Evolutionary conservation across 768 basidiomycete species (phyloP), one percentile per base, ranked within the genome.

Genomic region (Omphalotus guepiniiformis): DNA sequence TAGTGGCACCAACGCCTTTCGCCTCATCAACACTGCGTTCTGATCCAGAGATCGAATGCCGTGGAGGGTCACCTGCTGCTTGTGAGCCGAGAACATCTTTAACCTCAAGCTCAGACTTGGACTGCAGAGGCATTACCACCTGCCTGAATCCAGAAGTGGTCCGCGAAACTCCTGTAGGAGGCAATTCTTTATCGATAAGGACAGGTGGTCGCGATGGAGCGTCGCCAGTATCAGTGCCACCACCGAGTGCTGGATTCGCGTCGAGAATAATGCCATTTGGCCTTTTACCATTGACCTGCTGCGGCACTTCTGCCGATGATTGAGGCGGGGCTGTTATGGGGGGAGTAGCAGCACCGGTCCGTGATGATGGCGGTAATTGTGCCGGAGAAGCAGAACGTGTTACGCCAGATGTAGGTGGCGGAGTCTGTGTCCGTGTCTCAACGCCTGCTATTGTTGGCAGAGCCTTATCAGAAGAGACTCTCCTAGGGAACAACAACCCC

Each of bases 401-500:
- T n/a, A n/a, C n/a, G n/a, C n/a, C n/a, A n/a, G 28, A 44, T 11
- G 27, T 26, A 39, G 34, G 35, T 12, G 47, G 7, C 27, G 15
- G 16, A 19, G 9, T 42, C 22, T 16, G 16, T 8, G 36, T 19
- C 15, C 11, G 28, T 6, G 28, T 21, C 19, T 34, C 23, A 44
- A 26, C n/a, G 15, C 27, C 41, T 25, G 44, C 53, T 54, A 62
- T 63, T 26, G 59, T 63, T 37, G 68, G 67, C 12, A 68, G 62
- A 49, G 61, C 60, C 55, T 67, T 73, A 28, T 73, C 70, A 34
- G 64, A 52, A 13, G 51, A 60, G n/a, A 66, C 51, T 13, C 63
- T 55, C 47, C 61, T 66, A 3, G 69, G 66, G 27, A 73, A 72
- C 45, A 78, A 56, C 23, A 76, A 57, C 3, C 75, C 73, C 51